A percentile compares a stretch with the other conserved stretches of the same genome.
Evolutionary conservation across 1,284 basidiomycete species (phyloP).

Genomic region (Tylopilus sp.): DNA sequence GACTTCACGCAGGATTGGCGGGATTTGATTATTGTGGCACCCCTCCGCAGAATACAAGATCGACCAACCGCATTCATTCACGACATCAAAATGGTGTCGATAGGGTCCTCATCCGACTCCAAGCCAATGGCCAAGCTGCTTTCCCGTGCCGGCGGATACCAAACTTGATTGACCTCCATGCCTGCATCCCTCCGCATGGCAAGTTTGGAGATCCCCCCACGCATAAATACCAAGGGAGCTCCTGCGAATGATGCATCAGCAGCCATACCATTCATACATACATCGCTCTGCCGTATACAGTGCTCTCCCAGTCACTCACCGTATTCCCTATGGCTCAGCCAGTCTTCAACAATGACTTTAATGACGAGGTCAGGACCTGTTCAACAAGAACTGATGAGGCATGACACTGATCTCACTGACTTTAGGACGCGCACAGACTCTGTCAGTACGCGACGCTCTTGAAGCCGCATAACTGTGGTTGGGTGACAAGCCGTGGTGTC

Average conservation of each 20-base stretch:
- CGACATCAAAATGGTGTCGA: slow-evolving; percentile 6
- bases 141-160: slow-evolving; percentile 16
- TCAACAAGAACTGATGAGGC: not conserved
- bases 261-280: slow-evolving; percentile 2
- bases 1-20: not conserved
- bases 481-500: not conserved
- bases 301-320: not conserved
- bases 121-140: slow-evolving; percentile 14
- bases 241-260: slow-evolving; percentile 9
- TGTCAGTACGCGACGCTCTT: not conserved
- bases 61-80: slow-evolving; percentile 3
- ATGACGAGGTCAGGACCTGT: slow-evolving; percentile 14
- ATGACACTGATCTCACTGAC: slow-evolving; percentile 3
- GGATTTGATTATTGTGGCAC: slow-evolving; percentile 3
- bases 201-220: slow-evolving; percentile 26
- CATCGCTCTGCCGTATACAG: not conserved
- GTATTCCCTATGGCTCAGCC: slow-evolving; percentile 6
- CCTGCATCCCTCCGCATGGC: slow-evolving; percentile 15
- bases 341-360: slow-evolving; percentile 16
- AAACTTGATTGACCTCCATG: slow-evolving; percentile 17
- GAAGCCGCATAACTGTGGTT: slow-evolving; percentile 15
- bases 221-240: slow-evolving; percentile 21
- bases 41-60: slow-evolving; percentile 10
- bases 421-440: slow-evolving; percentile 13
- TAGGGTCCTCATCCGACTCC: slow-evolving; percentile 13